Conservation (phyloP, 805 yeast genomes). For the Wickerhamiella vanderwaltii region DNA sequence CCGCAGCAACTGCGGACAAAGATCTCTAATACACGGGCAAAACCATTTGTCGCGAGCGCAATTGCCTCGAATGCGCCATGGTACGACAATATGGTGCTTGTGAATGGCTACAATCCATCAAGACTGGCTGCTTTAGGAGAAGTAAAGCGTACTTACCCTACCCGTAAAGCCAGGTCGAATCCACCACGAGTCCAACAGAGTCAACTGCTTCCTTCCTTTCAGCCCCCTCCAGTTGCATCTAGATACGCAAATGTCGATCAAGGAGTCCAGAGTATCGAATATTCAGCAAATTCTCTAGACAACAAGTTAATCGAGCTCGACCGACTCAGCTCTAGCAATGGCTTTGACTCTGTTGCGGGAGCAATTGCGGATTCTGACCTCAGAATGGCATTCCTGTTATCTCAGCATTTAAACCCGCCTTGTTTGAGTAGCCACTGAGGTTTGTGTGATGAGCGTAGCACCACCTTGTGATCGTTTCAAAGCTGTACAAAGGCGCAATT, state of each 20-base stretch:
- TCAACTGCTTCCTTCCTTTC: no score
- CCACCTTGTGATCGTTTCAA: no score
- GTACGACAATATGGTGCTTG: not conserved
- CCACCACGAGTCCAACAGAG: no score
- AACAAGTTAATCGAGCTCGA: constrained; percentile 2
- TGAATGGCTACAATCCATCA: not conserved
- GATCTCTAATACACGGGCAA: constrained; percentile 7
- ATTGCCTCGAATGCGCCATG: not conserved
- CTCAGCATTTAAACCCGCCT: constrained; percentile 1
- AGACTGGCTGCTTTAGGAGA: no score
- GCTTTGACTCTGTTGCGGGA: not conserved
- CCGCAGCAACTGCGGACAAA: constrained; percentile 2
- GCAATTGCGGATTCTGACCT: not conserved
- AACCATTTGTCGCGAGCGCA: not conserved
- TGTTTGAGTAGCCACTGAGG: no score
- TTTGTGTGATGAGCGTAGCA: no score
- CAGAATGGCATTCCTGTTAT: constrained; percentile 1
- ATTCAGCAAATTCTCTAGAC: not conserved
- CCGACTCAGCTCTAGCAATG: not conserved
- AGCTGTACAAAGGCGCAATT: no score
- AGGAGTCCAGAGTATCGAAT: not conserved
- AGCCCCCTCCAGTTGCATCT: no score
- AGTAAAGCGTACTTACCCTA: no score
- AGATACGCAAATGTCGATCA: no score
- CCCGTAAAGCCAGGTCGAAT: no score